Evolutionary conservation across 2,329 filamentous ascomycete genomes (phyloP).

Genomic region (Beauveria sp.): DNA sequence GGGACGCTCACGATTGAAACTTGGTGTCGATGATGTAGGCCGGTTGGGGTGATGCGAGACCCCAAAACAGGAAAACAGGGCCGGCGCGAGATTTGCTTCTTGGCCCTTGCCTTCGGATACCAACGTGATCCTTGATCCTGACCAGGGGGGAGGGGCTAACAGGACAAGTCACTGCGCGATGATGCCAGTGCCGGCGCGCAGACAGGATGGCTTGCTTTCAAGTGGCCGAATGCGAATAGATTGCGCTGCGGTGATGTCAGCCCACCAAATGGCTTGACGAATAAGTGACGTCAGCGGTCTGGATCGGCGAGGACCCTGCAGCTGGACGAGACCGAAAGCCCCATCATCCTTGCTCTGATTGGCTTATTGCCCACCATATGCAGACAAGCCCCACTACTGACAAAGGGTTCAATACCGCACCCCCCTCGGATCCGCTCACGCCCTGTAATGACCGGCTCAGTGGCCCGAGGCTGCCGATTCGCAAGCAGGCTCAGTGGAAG

Average conservation of each 20-base stretch:
- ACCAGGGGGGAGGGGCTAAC: not conserved
- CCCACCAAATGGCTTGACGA: slow-evolving; percentile 10
- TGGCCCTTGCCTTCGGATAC: not conserved
- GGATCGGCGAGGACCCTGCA: slow-evolving; percentile 12
- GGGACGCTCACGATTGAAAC: not conserved
- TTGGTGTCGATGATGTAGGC: slow-evolving; percentile 1
- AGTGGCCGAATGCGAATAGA: slow-evolving; percentile 5
- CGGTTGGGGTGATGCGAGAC: not conserved
- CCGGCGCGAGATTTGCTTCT: not conserved
- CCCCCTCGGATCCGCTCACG: not conserved
- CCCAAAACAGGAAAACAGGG: not conserved
- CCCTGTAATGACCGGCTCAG: not conserved
- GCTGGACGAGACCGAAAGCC: not conserved
- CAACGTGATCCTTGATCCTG: not conserved
- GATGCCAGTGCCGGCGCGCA: slow-evolving; percentile 1
- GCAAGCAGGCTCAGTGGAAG: not conserved
- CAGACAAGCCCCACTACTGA: not conserved
- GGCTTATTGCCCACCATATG: not conserved
- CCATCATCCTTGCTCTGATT: slow-evolving; percentile 12
- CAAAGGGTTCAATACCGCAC: slow-evolving; percentile 5
- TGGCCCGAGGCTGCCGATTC: not conserved
- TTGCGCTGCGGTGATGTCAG: slow-evolving; percentile 20
- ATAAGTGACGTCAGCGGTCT: slow-evolving; percentile 21
- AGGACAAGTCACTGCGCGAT: slow-evolving; percentile 6
- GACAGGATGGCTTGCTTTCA: not conserved